Conservation (phyloP, 768 basidiomycete species). For the Tulasnella sp. region DNA sequence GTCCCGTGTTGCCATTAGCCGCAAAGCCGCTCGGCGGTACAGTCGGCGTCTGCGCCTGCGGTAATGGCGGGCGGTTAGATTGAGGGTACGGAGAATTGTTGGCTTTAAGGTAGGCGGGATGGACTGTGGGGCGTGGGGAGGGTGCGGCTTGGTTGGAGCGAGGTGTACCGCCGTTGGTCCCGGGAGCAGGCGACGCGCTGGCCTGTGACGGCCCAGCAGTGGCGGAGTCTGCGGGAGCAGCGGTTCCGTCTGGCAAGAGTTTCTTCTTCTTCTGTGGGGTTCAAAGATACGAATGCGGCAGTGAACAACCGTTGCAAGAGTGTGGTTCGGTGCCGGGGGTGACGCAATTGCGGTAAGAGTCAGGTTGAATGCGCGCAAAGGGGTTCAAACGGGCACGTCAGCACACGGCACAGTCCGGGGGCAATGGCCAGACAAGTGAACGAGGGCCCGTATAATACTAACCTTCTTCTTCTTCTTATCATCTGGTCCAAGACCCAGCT, state of each 20-base stretch:
- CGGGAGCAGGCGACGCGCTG: background rate
- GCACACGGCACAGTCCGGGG: background rate
- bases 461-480: conserved; percentile 28
- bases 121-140: background rate
- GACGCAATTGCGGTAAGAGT: background rate
- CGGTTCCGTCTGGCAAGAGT: conserved; percentile 10
- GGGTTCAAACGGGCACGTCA: background rate
- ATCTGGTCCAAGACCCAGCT: conserved; percentile 27
- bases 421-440: background rate
- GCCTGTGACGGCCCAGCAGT: conserved; percentile 9
- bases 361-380: background rate
- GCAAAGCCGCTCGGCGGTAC: background rate
- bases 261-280: conserved; percentile 17
- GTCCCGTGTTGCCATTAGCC: background rate
- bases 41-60: conserved; percentile 2
- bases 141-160: conserved; percentile 7
- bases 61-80: conserved; percentile 18
- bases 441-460: background rate
- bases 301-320: background rate
- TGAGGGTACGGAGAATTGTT: conserved; percentile 14
- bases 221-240: background rate
- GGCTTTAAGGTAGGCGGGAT: conserved; percentile 13
- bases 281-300: background rate
- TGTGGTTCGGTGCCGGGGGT: background rate
- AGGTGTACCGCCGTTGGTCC: background rate